phyloP scores from a whole-genome alignment of 1,284 basidiomycete genomes.

The Irpex sp. region DNA sequence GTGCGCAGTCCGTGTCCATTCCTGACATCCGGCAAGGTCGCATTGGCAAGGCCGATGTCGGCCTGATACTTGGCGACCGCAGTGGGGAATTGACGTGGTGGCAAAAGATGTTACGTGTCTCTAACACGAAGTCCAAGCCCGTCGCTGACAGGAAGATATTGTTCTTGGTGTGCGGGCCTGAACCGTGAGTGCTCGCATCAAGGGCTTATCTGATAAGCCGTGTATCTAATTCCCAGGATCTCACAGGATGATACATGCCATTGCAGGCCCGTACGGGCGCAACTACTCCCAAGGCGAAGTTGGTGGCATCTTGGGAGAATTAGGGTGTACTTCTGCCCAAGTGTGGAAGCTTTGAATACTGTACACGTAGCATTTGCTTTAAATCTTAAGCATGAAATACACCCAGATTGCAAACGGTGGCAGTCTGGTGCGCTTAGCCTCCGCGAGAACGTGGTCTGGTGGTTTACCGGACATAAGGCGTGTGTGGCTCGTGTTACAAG shows the following conservation, averaged over 20 bases:
- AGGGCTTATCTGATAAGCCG: conserved; percentile 6
- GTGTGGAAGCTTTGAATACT: conserved; percentile 62
- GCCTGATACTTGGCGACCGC: conserved; percentile 34
- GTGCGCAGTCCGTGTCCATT: conserved; percentile 18
- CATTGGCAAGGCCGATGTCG: conserved; percentile 48
- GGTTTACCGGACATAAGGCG: conserved; percentile 9
- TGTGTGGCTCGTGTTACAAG: neutral
- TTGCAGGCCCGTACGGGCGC: conserved; percentile 74
- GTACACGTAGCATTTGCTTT: neutral
- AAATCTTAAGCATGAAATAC: neutral
- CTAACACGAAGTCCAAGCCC: conserved; percentile 17
- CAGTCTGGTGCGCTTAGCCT: neutral
- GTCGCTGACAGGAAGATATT: conserved; percentile 39
- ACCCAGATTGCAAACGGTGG: neutral
- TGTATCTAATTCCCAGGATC: neutral
- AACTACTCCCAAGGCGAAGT: conserved; percentile 73
- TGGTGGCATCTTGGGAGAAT: conserved; percentile 60
- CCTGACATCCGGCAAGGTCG: conserved; percentile 41
- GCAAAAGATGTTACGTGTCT: conserved; percentile 32
- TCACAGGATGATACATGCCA: conserved; percentile 65
- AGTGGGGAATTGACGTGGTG: conserved; percentile 38
- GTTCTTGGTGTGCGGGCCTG: conserved; percentile 77
- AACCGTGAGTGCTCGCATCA: conserved; percentile 50
- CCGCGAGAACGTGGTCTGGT: conserved; percentile 8
- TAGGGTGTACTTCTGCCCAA: conserved; percentile 60